Evolutionary conservation across 2,329 filamentous ascomycete genomes (phyloP).

Genomic region (Xylaria sp.): DNA sequence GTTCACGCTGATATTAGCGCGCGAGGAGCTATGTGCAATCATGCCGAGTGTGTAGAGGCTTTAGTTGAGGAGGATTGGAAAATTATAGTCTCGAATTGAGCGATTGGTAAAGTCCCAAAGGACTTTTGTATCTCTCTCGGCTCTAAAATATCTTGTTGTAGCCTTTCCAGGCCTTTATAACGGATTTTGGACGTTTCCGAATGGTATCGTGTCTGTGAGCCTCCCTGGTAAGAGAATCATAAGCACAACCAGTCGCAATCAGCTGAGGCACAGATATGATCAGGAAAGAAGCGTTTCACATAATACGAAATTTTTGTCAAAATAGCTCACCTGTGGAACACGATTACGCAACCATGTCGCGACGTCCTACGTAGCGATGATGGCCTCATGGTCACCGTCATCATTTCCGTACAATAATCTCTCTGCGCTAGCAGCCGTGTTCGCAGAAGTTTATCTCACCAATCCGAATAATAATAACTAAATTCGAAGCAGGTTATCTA

Average conservation of each 20-base stretch:
- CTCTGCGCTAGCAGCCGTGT: not conserved
- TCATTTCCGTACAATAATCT: not conserved
- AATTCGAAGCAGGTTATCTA: not conserved
- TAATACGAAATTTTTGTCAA: not conserved
- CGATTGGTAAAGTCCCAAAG: not conserved
- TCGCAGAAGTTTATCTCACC: not conserved
- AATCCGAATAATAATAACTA: not conserved
- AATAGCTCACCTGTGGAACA: no score
- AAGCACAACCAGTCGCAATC: not conserved
- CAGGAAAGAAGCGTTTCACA: not conserved
- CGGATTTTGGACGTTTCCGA: not conserved
- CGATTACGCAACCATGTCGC: not conserved
- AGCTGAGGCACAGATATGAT: not conserved
- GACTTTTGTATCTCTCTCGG: not conserved
- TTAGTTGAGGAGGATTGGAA: not conserved
- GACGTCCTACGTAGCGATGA: not conserved
- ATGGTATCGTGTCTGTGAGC: not conserved
- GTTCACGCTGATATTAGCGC: not conserved
- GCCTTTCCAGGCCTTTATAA: not conserved
- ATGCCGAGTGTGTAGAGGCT: not conserved
- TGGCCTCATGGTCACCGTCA: not conserved
- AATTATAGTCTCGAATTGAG: not conserved
- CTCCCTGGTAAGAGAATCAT: not conserved
- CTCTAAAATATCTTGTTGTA: not conserved
- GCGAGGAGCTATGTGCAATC: slow-evolving; percentile 17